Base-by-base conservation (phyloP, 2,329 filamentous ascomycete genomes). In the Neonectria sp. region DNA sequence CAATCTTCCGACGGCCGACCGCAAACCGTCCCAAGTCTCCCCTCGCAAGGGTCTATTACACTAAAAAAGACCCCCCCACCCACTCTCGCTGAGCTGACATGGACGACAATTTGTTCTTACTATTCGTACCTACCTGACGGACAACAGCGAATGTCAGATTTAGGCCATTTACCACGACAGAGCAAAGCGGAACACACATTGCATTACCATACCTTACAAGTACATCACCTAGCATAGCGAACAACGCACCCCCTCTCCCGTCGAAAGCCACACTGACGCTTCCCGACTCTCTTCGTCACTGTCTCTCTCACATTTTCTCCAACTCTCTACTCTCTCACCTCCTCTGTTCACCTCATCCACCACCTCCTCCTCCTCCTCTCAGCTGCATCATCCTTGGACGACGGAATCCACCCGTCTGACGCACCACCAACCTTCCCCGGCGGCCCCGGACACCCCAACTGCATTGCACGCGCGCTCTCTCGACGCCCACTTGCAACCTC, bases 1-100 rank as follows among this genome's bases (percentile, higher is more conserved):
- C 58, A 60, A 43, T 49, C 49, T 60, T 43, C 35, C 35, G 46
- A 52, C 24, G 31, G 21, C 33, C 57, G 35, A 43, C 37, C 6
- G 6, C 17, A 43, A 43, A 43, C 37, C 37, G 37, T 8, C 37
- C 37, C 37, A 43, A 43, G 40, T n/a, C 40, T 45, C n/a, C 40
- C 37, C 40, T 45, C n/a, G 40, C 40, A 45, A 45, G 40, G 40
- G 40, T 45, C 40, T 7, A 48, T 7, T 17, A 40, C 37, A 40
- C 37, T 40, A 40, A 17, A 40, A 40, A 40, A 40, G 37, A 35
- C 33, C 9, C 11, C 37, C 17, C 37, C 37, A 40, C 37, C 37
- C 37, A 17, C 37, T 40, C 37, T 17, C 37, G 37, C 37, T 13
- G 37, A 40, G 37, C 37, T 40, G 37, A 17, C 17, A 40, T 40